Conservation (phyloP, 2,329 filamentous ascomycete genomes). For the Colletotrichum somersetense region DNA sequence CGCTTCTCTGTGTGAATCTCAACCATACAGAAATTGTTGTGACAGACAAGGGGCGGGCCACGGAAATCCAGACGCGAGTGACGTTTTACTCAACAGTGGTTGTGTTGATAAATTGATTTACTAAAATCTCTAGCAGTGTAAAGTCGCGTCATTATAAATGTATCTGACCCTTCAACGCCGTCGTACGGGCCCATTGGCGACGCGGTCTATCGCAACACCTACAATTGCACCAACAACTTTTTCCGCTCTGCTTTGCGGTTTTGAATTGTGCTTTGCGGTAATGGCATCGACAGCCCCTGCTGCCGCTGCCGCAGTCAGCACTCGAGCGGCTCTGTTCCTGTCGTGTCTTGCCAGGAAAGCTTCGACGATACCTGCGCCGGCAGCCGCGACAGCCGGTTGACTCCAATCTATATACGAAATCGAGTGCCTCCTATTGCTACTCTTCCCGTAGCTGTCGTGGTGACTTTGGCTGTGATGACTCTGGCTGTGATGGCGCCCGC, state of each 20-base stretch:
- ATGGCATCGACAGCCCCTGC: conserved; percentile 28
- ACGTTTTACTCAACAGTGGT: too few species aligned
- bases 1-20: too few species aligned
- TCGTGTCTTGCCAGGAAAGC: conserved; percentile 25
- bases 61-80: too few species aligned
- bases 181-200: conserved; percentile 23
- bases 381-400: conserved; percentile 32
- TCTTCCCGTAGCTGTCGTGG: not conserved
- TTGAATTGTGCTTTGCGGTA: conserved; percentile 13
- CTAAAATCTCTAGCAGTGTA: not conserved
- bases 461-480: not conserved
- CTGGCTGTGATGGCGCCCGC: not conserved
- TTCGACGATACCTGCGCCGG: conserved; percentile 32
- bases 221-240: conserved; percentile 25
- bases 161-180: not conserved
- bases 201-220: conserved; percentile 13
- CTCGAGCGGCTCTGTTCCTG: conserved; percentile 21
- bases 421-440: conserved; percentile 25
- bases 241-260: conserved; percentile 23
- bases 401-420: not conserved
- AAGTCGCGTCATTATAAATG: not conserved
- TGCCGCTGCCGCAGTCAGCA: conserved; percentile 32
- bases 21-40: too few species aligned
- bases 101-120: not conserved
- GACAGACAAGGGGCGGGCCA: too few species aligned